Base-by-base conservation (phyloP, 108 stramenopile genomes). In the Fragilaria radians region DNA sequence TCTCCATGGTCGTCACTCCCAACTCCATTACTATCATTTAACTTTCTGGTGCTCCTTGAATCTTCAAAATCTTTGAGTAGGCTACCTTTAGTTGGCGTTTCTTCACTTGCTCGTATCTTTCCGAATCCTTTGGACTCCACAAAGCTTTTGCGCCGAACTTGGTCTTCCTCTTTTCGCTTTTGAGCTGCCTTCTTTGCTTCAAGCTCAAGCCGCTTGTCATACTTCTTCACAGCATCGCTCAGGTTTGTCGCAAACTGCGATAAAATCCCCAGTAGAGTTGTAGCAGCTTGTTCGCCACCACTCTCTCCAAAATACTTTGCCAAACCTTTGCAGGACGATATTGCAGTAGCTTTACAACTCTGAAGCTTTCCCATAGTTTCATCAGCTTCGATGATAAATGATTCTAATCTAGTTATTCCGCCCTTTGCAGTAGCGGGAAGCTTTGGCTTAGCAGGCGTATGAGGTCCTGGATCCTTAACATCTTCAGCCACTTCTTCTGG, bases 251-350 rank as follows among this genome's bases (percentile, higher is more conserved):
- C 79, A 63, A 93, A 93, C 25, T 74, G 59, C 32, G 77, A 69
- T 27, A 93, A 60, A 60, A 93, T 79, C 67, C 75, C 74, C 48
- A 93, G 66, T 22, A 93, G 46, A 0, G 68, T 62, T 0, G 71
- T 46, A 11, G 86, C 68, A 0, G 73, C 60, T 61, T 66, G 53
- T 54, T 85, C 84, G n/a, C 84, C 81, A n/a, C 86, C 80, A 26
- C 70, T 55, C 58, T 93, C 91, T 46, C 91, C 87, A 54, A 83
- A 89, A 55, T 82, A 89, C 25, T 72, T 52, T 4, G 86, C 72
- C 29, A 89, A 68, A 30, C 80, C 82, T 73, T 78, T 79, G 70
- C 86, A 88, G 36, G 86, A 77, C 46, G 74, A 34, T 29, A 88
- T 45, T 5, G 89, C 89, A 14, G 69, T 54, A 46, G 73, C 68